Evolutionary conservation across 1,284 basidiomycete species (phyloP).

Genomic region (Cystobasidiaceae sp.): DNA sequence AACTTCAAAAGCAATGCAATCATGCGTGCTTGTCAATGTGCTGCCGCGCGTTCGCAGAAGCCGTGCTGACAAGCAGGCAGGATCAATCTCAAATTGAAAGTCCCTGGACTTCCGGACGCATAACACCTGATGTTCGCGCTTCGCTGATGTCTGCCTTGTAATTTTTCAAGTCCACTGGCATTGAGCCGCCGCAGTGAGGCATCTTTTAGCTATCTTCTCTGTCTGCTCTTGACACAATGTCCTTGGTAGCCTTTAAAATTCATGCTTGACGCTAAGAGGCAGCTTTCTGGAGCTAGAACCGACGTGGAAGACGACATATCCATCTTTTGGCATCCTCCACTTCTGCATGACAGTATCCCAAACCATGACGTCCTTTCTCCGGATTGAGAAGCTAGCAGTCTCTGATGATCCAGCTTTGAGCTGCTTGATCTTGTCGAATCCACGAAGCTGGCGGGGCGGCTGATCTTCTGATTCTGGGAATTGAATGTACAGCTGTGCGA

Average conservation of each 20-base stretch:
- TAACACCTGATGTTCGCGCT: too few species aligned
- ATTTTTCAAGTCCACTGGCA: too few species aligned
- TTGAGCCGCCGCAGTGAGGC: too few species aligned
- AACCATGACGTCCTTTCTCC: conserved; percentile 49
- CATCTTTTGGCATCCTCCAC: conserved; percentile 48
- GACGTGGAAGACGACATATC: conserved; percentile 43
- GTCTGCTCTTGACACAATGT: too few species aligned
- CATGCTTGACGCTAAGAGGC: too few species aligned
- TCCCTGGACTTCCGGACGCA: too few species aligned
- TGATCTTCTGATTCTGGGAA: conserved; percentile 46
- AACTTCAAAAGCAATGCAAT: background rate
- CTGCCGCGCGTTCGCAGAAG: background rate
- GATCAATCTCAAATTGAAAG: too few species aligned
- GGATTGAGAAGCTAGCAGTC: conserved; percentile 38
- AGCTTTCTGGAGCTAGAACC: conserved; percentile 45
- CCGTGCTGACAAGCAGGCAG: too few species aligned
- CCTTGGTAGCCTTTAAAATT: too few species aligned
- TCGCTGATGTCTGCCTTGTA: too few species aligned
- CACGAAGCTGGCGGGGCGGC: conserved; percentile 39
- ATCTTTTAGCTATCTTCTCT: too few species aligned
- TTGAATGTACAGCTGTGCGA: conserved; percentile 51
- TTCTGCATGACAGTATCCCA: conserved; percentile 48
- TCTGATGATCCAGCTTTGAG: conserved; percentile 43
- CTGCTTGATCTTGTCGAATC: conserved; percentile 19
- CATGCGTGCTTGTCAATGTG: background rate